These are phyloP conservation scores for Echinosphaeria canescens DNA, from an alignment of 2,329 filamentous ascomycete genomes.

Conservation along the genomic window DNA sequence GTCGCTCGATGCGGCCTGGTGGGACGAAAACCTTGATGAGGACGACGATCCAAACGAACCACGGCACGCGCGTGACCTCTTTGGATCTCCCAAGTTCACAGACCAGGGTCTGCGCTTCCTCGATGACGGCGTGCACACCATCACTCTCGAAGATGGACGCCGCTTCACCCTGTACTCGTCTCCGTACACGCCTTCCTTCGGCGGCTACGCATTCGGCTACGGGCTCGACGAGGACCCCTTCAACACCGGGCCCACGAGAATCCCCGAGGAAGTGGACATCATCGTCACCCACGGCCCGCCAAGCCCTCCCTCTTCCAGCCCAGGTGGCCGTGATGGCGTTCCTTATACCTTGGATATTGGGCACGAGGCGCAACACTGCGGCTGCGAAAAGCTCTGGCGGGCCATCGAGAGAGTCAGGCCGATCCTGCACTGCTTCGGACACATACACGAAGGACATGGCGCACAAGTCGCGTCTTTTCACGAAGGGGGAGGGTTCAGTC, in stretches of 20 bases:
- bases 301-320: background rate
- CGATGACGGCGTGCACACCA: constrained; percentile 1
- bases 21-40: constrained; percentile 1
- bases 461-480: constrained; percentile 1
- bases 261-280: constrained; percentile 1
- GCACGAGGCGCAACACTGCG: constrained; percentile 1
- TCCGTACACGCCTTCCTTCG: constrained; percentile 2
- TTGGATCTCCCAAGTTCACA: background rate
- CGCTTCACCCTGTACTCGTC: constrained; percentile 2
- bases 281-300: constrained; percentile 3
- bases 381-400: constrained; percentile 1
- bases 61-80: constrained; percentile 1
- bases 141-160: constrained; percentile 1
- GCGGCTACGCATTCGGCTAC: constrained; percentile 2
- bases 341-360: constrained; percentile 1
- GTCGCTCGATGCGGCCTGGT: constrained; percentile 2
- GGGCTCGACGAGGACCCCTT: constrained; percentile 1
- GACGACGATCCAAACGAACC: constrained; percentile 2
- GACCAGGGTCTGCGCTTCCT: constrained; percentile 1
- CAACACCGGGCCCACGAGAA: background rate
- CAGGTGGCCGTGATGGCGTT: background rate
- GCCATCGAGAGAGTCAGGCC: constrained; percentile 1
- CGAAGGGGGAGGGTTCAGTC: background rate
- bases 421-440: constrained; percentile 2
- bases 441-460: constrained; percentile 3